Evolutionary conservation across 176 grass and related monocot genomes (phyloP).

Genomic region (Thinopyrum elongatum): DNA sequence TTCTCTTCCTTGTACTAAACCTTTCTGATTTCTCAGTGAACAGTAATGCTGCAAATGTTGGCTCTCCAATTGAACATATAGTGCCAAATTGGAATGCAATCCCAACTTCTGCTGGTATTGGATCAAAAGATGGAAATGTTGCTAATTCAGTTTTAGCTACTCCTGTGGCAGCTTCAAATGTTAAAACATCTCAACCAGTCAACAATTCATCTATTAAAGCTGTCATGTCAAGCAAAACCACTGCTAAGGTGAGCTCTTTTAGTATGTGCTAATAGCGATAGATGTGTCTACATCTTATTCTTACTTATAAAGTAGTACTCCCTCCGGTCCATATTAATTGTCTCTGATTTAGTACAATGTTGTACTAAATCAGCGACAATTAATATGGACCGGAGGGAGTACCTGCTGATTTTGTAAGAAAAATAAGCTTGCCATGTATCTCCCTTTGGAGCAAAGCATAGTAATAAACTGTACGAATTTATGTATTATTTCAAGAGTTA

Average conservation of each 20-base stretch:
- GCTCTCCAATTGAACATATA: constrained; percentile 8
- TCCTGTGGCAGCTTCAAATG: constrained; percentile 15
- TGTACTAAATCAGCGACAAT: too few relatives aligned
- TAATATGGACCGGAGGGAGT: not conserved
- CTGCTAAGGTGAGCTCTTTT: constrained; percentile 49
- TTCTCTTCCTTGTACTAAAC: constrained; percentile 20
- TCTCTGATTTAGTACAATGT: too few relatives aligned
- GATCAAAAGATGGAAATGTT: constrained; percentile 24
- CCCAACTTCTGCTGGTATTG: constrained; percentile 26
- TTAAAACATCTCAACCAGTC: constrained; percentile 33
- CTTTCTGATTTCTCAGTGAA: not conserved
- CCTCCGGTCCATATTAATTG: too few relatives aligned
- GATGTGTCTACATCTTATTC: not conserved
- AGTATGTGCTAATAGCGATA: not conserved
- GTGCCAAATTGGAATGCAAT: constrained; percentile 19
- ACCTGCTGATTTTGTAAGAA: not conserved
- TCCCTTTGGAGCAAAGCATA: not conserved
- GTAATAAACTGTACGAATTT: not conserved
- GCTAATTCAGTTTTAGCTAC: constrained; percentile 23
- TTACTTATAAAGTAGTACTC: not conserved
- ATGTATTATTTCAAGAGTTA: constrained; percentile 20
- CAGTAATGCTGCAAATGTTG: not conserved
- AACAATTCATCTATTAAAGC: constrained; percentile 30
- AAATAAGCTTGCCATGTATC: not conserved
- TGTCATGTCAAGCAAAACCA: constrained; percentile 38